Percentiles rank a stretch among this genome's conserved stretches.
These are phyloP conservation scores for Cerrena zonata DNA, from an alignment of 1,284 basidiomycete species.

Conservation along the genomic window DNA sequence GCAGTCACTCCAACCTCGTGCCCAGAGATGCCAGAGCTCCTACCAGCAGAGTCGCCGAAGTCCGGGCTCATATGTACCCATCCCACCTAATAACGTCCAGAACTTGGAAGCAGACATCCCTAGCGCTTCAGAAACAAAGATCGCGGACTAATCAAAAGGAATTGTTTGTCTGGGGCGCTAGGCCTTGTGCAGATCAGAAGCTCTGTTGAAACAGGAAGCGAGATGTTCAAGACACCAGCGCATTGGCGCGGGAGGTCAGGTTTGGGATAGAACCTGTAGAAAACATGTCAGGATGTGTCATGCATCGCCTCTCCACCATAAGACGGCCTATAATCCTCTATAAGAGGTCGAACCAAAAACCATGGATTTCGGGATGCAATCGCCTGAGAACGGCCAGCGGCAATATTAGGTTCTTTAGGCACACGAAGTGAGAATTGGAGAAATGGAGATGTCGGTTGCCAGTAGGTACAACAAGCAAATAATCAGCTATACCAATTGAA, in stretches of 20 bases:
- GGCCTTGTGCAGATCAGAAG: neutral
- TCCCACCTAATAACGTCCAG: neutral
- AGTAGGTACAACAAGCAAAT: constrained; percentile 12
- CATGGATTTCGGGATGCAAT: neutral
- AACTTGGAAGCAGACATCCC: neutral
- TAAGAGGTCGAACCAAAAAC: neutral
- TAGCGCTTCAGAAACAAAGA: neutral
- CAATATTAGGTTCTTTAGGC: neutral
- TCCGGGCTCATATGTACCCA: neutral
- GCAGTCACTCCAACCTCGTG: neutral
- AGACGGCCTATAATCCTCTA: neutral
- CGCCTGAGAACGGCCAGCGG: neutral
- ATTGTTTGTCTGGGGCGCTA: neutral
- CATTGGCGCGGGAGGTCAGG: neutral
- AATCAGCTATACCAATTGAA: neutral
- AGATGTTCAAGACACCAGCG: neutral
- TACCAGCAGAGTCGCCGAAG: neutral
- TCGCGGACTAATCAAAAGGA: neutral
- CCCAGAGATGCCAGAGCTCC: neutral
- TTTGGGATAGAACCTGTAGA: neutral
- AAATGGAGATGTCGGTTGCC: neutral
- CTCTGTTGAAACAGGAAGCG: neutral
- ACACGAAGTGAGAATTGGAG: neutral
- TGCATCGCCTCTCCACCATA: no score
- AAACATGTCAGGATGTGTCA: no score